Base-by-base conservation (phyloP, 805 yeast genomes). In the Kodamaea jinghongensis region DNA sequence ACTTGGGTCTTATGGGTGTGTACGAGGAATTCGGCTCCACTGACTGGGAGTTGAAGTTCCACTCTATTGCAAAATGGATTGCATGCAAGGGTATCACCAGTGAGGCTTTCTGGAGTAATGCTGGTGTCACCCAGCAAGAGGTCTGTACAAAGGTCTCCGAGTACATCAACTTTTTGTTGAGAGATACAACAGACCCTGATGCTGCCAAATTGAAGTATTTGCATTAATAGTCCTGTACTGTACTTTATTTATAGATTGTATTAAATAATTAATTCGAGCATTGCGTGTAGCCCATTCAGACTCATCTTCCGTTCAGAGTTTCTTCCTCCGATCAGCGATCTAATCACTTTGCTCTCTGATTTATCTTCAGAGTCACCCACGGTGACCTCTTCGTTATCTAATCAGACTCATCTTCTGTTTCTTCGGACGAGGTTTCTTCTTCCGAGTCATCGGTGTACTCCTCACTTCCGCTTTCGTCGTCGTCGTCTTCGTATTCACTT, bases 31-130 rank as follows among this genome's bases (percentile, higher is more conserved):
- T 47, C 22, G 56, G 56, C 2, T 25, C 31, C 3, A 45, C 50
- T 3, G 60, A 56, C 30, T 56, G 60, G 60, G 60, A 56, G 38
- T 46, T 55, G 36, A 45, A 36, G 31, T 50, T 56, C 41, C 51
- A 54, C 38, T 38, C 51, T 6, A 52, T 54, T 17, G 46, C 56
- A 9, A 46, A 51, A 36, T 56, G 58, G 58, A 50, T 56, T 15
- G 57, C 56, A 3, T 56, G 60, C 34, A 33, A 41, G 28, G 58
- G 55, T 5, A 48, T 56, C 31, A 44, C 47, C 16, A 48, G 53
- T 31, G 46, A 43, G 7, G 12, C 37, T 6, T 55, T 50, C 40
- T 56, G 60, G 58, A 41, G 44, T 2, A 45, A 49, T 4, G 49
- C 48, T 6, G 28, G 44, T 1, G 31, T 43, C 15, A 40, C 41